phyloP scores from a whole-genome alignment of 192 early-diverging fungal species.

The Coemansia sp. region DNA sequence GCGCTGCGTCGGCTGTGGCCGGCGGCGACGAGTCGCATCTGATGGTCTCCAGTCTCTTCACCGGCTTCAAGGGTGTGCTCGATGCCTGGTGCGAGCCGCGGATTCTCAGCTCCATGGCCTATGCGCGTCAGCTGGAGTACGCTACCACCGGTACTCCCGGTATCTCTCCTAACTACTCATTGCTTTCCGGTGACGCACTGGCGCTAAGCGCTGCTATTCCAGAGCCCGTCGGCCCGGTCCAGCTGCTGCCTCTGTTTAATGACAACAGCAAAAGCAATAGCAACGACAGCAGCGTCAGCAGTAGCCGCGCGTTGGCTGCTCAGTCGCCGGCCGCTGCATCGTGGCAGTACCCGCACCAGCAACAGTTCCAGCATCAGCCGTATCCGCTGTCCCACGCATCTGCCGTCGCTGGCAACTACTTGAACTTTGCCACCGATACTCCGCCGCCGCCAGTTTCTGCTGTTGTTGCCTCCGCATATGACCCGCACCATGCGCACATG shows the following conservation, averaged over 20 bases:
- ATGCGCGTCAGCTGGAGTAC: neutral
- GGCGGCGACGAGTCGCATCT: neutral
- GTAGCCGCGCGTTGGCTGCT: neutral
- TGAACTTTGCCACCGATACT: neutral
- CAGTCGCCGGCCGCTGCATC: neutral
- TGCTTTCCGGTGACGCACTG: neutral
- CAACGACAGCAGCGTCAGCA: neutral
- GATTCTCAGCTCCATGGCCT: neutral
- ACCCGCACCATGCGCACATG: neutral
- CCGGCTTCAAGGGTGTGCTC: neutral
- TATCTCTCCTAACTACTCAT: neutral
- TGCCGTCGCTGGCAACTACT: neutral
- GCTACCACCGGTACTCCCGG: neutral
- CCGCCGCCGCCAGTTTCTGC: too few species aligned
- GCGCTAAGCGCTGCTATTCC: neutral
- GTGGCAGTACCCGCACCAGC: too few species aligned
- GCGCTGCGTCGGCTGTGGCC: neutral
- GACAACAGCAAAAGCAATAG: neutral
- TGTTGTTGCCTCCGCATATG: too few species aligned
- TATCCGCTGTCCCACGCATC: neutral
- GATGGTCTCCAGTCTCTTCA: slow-evolving; percentile 5
- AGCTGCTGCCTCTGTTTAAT: too few species aligned
- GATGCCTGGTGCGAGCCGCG: slow-evolving; percentile 7
- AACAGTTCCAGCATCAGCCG: too few species aligned
- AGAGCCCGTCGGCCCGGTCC: too few species aligned